Base-by-base conservation (phyloP, 352 stramenopile species). In the Bremia lactucae region DNA sequence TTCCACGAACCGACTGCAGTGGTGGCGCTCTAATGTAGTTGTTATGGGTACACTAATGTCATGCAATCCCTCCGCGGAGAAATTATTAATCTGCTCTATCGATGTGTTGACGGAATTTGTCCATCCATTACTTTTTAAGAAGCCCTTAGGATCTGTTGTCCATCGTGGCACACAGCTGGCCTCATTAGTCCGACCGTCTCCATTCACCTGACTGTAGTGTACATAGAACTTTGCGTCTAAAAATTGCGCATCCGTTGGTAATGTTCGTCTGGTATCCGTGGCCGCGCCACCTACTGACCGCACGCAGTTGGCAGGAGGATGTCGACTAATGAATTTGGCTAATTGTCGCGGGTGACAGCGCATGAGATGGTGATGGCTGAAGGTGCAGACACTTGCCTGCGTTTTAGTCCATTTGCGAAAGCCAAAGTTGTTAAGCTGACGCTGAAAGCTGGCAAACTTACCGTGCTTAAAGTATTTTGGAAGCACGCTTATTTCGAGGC, bases 381-480 rank as follows among this genome's bases (percentile, higher is more conserved):
- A 87, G 6, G 72, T 87, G 60, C 72, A 85, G 36, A 87, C 70
- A 46, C 71, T 87, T 10, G 72, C 69, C 44, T 81, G 72, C 6
- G 75, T 87, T 58, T 87, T 87, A 51, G 74, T 87, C 74, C 74
- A 87, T 59, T 90, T 90, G 47, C 69, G 68, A 56, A 96, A 97
- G 34, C 67, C 73, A 62, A 97, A 97, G 63, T 97, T 95, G 63
- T 94, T 95, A 28, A 97, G 72, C 48, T 97, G 84, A 8, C 88
- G 77, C 50, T 94, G 81, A 40, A 97, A 89, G 31, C 83, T 96
- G 8, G 88, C 74, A 62, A 96, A 95, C 53, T 88, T 95, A 53
- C 76, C 65, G 62, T 97, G 88, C 55, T 96, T 96, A 55, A 97
- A 97, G 68, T 96, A 97, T 55, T 86, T 83, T 20, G 86, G 86